Evolutionary conservation across 176 grass and related monocot species (phyloP).

Genomic region (Calamus simplicifolius): DNA sequence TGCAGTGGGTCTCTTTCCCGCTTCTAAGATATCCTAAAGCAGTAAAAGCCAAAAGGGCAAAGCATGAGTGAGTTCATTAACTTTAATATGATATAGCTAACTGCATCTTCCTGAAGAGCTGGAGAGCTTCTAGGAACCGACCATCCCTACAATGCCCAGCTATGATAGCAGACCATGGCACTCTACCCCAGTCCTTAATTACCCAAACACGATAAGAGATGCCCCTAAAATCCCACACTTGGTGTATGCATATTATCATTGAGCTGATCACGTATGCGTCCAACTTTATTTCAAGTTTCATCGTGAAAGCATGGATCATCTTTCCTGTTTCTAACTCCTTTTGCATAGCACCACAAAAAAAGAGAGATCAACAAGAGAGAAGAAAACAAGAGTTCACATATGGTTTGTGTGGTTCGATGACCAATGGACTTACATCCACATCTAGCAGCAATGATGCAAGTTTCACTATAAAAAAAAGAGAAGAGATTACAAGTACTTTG

Average conservation of each 20-base stretch:
- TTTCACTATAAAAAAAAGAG: too few relatives aligned
- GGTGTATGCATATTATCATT: slow-evolving; percentile 50
- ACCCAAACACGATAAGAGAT: slow-evolving; percentile 33
- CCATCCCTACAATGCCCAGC: slow-evolving; percentile 43
- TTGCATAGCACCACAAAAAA: slow-evolving; percentile 9
- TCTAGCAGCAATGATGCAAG: too few relatives aligned
- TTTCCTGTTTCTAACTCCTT: slow-evolving; percentile 39
- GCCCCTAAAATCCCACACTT: slow-evolving; percentile 41
- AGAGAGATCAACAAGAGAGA: too few relatives aligned
- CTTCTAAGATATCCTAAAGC: slow-evolving; percentile 30
- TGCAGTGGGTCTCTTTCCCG: slow-evolving; percentile 42
- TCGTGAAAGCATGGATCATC: slow-evolving; percentile 33
- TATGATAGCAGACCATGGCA: slow-evolving; percentile 39
- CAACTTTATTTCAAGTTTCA: slow-evolving; percentile 31
- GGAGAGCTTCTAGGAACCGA: slow-evolving; percentile 42
- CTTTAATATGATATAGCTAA: slow-evolving; percentile 20
- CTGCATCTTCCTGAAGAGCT: slow-evolving; percentile 56
- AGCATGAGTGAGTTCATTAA: slow-evolving; percentile 62
- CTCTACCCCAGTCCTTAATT: slow-evolving; percentile 33
- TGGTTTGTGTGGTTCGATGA: too few relatives aligned
- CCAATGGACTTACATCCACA: too few relatives aligned
- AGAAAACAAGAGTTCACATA: too few relatives aligned
- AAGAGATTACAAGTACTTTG: too few relatives aligned
- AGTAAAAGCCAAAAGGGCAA: slow-evolving; percentile 35
- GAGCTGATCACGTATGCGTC: slow-evolving; percentile 46